A percentile compares a stretch with the other conserved stretches of the same genome.
Conservation (phyloP, 805 yeast species). For the Kluyveromyces siamensis region DNA sequence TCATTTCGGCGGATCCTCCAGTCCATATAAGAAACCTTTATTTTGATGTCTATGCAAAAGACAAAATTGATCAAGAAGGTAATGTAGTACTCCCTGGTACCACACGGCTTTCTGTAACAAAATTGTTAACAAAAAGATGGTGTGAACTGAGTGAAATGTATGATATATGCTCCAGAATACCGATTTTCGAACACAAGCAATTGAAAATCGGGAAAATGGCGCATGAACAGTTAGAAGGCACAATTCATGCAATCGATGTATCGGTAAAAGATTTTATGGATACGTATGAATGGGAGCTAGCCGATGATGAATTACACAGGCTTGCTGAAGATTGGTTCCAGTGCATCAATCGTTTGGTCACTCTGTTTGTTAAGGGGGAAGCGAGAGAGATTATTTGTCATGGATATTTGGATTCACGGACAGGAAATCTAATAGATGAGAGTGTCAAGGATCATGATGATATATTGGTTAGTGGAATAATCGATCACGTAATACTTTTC, state of each 20-base stretch:
- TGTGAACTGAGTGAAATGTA: conserved; percentile 57
- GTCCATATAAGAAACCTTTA: conserved; percentile 12
- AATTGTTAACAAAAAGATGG: conserved; percentile 50
- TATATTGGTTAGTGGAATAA: conserved; percentile 53
- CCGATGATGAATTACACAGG: conserved; percentile 16
- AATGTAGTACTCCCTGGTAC: conserved; percentile 4
- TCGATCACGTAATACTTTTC: conserved; percentile 38
- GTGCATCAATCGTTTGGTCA: conserved; percentile 33
- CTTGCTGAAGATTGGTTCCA: conserved; percentile 33
- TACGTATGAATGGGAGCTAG: conserved; percentile 12
- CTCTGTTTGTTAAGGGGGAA: conserved; percentile 38
- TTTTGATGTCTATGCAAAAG: conserved; percentile 7
- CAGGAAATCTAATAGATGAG: conserved; percentile 7
- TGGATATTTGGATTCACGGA: conserved; percentile 34
- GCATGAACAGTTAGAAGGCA: conserved; percentile 41
- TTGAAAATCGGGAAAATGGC: conserved; percentile 39
- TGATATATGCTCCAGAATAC: conserved; percentile 39
- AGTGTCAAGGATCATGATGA: conserved; percentile 17
- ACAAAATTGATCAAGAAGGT: conserved; percentile 7
- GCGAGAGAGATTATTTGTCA: conserved; percentile 59
- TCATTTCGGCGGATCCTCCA: conserved; percentile 13
- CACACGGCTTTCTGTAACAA: conserved; percentile 39
- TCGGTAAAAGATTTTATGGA: conserved; percentile 11
- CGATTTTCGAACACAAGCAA: conserved; percentile 28
- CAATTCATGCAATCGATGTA: conserved; percentile 33